These are phyloP conservation scores for Taphrina confusa DNA, from an alignment of 1,139 yeast genomes.

Conservation along the genomic window DNA sequence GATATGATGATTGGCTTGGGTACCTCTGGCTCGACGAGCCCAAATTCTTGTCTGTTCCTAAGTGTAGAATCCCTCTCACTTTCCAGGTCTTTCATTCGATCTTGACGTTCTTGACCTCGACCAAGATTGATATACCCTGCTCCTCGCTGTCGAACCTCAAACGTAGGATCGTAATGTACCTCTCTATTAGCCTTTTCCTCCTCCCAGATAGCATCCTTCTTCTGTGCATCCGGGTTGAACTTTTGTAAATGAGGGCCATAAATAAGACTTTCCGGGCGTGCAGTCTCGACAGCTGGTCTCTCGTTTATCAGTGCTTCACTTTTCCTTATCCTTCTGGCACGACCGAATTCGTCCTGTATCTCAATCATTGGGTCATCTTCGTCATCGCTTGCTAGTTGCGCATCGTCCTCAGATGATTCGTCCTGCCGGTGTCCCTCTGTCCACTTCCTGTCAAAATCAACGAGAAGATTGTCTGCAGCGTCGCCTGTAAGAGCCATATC, in stretches of 20 bases:
- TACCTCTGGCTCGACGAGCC: constrained; percentile 1
- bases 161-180: constrained; percentile 25
- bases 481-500: constrained; percentile 26
- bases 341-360: constrained; percentile 32
- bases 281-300: constrained; percentile 8
- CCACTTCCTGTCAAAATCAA: constrained; percentile 33
- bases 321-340: constrained; percentile 14
- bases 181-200: constrained; percentile 26
- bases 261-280: constrained; percentile 1
- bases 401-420: constrained; percentile 2
- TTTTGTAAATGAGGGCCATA: constrained; percentile 25
- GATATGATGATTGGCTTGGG: neutral
- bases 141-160: constrained; percentile 24
- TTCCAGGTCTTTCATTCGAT: constrained; percentile 18
- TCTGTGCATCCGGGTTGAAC: constrained; percentile 18
- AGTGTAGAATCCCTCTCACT: constrained; percentile 4
- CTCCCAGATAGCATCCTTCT: constrained; percentile 30
- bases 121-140: constrained; percentile 31
- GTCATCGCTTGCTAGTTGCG: neutral
- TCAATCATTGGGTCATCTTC: constrained; percentile 29
- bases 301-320: constrained; percentile 9
- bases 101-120: constrained; percentile 10
- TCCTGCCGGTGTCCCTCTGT: constrained; percentile 21
- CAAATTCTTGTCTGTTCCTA: neutral
- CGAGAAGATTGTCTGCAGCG: constrained; percentile 24